Percentiles rank a stretch among this genome's conserved stretches.
These are phyloP conservation scores for Wickerhamiella azymoides DNA, from an alignment of 805 yeast genomes.

Conservation along the genomic window DNA sequence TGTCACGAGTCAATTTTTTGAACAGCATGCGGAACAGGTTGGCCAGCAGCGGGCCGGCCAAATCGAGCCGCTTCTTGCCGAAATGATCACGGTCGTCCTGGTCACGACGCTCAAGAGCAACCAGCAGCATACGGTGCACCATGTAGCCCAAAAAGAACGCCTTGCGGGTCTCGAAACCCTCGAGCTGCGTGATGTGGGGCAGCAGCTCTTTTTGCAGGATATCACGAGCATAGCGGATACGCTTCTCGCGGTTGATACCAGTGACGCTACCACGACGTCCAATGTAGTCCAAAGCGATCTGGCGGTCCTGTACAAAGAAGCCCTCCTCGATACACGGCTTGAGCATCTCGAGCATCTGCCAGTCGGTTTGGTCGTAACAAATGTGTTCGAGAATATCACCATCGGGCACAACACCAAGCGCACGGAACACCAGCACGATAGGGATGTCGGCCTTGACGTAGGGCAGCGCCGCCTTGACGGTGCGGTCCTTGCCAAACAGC, in stretches of 20 bases:
- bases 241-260: conserved; percentile 93
- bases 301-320: conserved; percentile 93
- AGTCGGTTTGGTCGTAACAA: conserved; percentile 92
- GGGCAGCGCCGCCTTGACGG: conserved; percentile 91
- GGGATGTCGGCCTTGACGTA: conserved; percentile 95
- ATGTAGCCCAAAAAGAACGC: conserved; percentile 96
- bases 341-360: conserved; percentile 99
- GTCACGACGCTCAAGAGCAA: conserved; percentile 94
- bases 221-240: conserved; percentile 96
- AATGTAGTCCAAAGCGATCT: conserved; percentile 92
- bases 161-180: conserved; percentile 92
- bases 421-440: conserved; percentile 91
- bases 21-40: conserved; percentile 87
- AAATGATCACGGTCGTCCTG: conserved; percentile 99
- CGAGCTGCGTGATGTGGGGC: conserved; percentile 95
- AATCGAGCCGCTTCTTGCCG: conserved; percentile 95
- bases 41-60: conserved; percentile 96
- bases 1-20: conserved; percentile 90
- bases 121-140: conserved; percentile 85
- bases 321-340: conserved; percentile 99
- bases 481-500: conserved; percentile 64
- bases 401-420: conserved; percentile 96
- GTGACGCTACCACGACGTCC: conserved; percentile 97
- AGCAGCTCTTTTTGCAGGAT: conserved; percentile 88
- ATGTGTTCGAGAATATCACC: conserved; percentile 98